Conservation (phyloP, 164 flowering plant species). For the Magnolia changhungtana region DNA sequence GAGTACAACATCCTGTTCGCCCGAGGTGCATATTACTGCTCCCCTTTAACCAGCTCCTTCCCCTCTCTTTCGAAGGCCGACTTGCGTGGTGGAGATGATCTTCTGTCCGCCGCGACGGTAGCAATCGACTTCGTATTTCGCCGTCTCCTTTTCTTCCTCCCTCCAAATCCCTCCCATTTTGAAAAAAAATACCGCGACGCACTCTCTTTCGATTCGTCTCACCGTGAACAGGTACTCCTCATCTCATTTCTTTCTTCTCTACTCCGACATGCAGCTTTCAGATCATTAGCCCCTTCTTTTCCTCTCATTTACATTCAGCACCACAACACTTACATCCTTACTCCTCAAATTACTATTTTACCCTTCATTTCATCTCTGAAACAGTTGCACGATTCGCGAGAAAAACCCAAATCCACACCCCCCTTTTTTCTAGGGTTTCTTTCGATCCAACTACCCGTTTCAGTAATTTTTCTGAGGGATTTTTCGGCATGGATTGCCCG, state of each 20-base stretch:
- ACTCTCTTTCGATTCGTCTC: neutral
- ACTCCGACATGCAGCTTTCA: neutral
- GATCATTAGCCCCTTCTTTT: neutral
- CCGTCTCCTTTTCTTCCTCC: neutral
- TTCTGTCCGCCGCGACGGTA: slow-evolving; percentile 3
- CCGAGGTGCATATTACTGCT: too few relatives aligned
- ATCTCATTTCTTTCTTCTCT: neutral
- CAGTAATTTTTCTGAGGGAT: too few relatives aligned
- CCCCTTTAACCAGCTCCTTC: too few relatives aligned
- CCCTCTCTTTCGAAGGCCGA: neutral
- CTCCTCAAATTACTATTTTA: too few relatives aligned
- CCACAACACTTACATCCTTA: neutral
- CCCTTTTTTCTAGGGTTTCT: neutral
- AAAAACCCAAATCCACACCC: too few relatives aligned
- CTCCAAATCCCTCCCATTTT: neutral
- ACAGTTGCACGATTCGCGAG: too few relatives aligned
- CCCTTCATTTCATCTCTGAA: too few relatives aligned
- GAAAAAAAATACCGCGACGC: neutral
- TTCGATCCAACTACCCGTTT: neutral
- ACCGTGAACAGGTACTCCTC: neutral
- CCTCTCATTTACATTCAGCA: neutral
- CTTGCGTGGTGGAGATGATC: neutral
- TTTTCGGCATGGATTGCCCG: too few relatives aligned
- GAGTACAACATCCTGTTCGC: too few relatives aligned
- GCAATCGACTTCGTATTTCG: neutral